These are phyloP conservation scores for Podospora pseudocomata DNA, from an alignment of 495 filamentous ascomycete species.

Conservation along the genomic window DNA sequence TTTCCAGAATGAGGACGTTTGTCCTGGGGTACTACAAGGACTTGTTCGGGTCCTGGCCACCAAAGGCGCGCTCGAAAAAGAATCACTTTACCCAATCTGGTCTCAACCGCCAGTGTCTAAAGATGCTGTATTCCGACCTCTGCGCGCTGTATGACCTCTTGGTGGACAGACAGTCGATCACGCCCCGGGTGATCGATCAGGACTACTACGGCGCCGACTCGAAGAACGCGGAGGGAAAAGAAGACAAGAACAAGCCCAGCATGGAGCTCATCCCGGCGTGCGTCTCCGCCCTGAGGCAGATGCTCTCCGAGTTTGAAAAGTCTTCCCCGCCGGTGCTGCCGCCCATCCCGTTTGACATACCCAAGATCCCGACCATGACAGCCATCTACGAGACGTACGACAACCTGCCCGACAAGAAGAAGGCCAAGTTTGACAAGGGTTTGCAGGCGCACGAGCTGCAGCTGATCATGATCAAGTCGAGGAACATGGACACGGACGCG, in stretches of 20 bases:
- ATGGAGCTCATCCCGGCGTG: constrained; percentile 40
- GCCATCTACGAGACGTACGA: constrained; percentile 58
- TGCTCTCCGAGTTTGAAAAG: constrained; percentile 83
- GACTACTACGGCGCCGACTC: constrained; percentile 30
- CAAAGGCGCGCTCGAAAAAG: constrained; percentile 87
- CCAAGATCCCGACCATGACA: constrained; percentile 67
- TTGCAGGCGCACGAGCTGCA: constrained; percentile 75
- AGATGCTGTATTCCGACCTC: constrained; percentile 80
- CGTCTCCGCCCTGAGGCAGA: constrained; percentile 57
- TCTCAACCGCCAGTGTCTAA: constrained; percentile 77
- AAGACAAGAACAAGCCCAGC: constrained; percentile 5
- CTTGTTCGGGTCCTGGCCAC: constrained; percentile 89
- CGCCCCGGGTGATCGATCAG: constrained; percentile 55
- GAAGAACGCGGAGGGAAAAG: constrained; percentile 2
- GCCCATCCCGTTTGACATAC: constrained; percentile 87
- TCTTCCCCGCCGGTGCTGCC: constrained; percentile 84
- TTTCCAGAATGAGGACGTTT: constrained; percentile 69
- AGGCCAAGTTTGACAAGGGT: constrained; percentile 60
- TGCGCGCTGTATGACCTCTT: constrained; percentile 83
- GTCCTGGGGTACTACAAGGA: constrained; percentile 74
- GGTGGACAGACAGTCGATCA: constrained; percentile 67
- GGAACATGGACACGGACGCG: constrained; percentile 64
- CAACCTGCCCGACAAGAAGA: constrained; percentile 63
- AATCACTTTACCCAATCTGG: constrained; percentile 82
- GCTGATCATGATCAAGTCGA: constrained; percentile 66